phyloP scores from a whole-genome alignment of 2,329 filamentous ascomycete genomes.

The Aspergillus alliaceus region DNA sequence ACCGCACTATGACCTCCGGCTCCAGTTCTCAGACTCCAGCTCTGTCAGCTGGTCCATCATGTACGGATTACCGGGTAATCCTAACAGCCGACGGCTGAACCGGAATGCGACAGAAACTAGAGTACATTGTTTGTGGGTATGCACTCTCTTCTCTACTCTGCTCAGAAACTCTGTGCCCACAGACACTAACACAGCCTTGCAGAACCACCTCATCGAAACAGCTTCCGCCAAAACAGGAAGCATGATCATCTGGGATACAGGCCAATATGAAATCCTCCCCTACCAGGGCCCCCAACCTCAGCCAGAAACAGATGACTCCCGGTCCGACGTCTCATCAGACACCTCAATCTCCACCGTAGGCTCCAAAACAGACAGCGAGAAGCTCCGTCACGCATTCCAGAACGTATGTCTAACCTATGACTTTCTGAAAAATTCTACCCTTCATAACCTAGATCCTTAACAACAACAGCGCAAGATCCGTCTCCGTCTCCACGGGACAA shows the following conservation, averaged over 20 bases:
- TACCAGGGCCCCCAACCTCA: conserved; percentile 33
- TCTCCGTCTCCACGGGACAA: conserved; percentile 55
- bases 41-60: conserved; percentile 65
- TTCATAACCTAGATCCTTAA: not conserved
- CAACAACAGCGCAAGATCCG: conserved; percentile 54
- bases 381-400: conserved; percentile 54
- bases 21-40: conserved; percentile 68
- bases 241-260: conserved; percentile 64
- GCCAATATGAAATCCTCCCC: conserved; percentile 57
- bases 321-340: conserved; percentile 21
- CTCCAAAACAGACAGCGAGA: conserved; percentile 36
- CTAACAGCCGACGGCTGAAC: conserved; percentile 55
- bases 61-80: conserved; percentile 62
- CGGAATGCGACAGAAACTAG: conserved; percentile 64
- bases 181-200: not conserved
- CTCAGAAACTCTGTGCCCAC: not conserved
- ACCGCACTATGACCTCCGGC: conserved; percentile 66
- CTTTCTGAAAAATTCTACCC: not conserved
- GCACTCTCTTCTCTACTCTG: conserved; percentile 10
- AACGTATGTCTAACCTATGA: conserved; percentile 26
- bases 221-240: conserved; percentile 56
- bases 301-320: conserved; percentile 38
- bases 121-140: conserved; percentile 60
- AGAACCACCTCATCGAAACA: conserved; percentile 64
- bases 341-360: conserved; percentile 2